Evolutionary conservation across 192 early-diverging fungal genomes (phyloP).

Genomic region (Diversispora epigaea): DNA sequence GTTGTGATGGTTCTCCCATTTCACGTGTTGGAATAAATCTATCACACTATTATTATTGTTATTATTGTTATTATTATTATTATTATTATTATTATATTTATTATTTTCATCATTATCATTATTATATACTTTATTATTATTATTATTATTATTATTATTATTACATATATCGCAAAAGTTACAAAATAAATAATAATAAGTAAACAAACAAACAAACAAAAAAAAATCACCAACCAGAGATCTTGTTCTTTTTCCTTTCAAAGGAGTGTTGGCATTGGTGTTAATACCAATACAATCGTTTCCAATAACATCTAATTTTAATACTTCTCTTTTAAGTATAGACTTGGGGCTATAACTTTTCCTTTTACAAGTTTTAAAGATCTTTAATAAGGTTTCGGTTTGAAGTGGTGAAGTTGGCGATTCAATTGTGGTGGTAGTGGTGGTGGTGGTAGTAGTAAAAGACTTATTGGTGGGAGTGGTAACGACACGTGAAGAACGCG

Average conservation of each 20-base stretch:
- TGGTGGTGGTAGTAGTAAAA: background rate
- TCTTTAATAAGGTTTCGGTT: background rate
- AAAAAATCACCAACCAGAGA: slow-evolving; percentile 4
- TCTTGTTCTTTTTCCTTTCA: slow-evolving; percentile 32
- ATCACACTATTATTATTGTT: slow-evolving; percentile 58
- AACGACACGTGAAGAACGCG: too few relatives aligned
- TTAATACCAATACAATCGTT: slow-evolving; percentile 36
- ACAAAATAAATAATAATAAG: background rate
- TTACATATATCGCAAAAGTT: background rate
- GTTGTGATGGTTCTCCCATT: slow-evolving; percentile 66
- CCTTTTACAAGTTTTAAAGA: slow-evolving; percentile 22
- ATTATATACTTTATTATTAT: too few relatives aligned
- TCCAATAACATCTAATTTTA: slow-evolving; percentile 40
- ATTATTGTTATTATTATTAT: background rate
- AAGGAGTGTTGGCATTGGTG: slow-evolving; percentile 17
- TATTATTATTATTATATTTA: background rate
- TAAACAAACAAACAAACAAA: background rate
- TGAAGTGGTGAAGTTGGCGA: background rate
- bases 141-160: background rate
- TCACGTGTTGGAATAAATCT: slow-evolving; percentile 85
- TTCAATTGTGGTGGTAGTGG: too few relatives aligned
- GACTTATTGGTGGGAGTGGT: background rate
- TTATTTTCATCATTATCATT: too few relatives aligned
- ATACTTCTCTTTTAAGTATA: slow-evolving; percentile 5
- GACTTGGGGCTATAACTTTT: slow-evolving; percentile 3